A percentile compares a stretch with the other conserved stretches of the same genome.
phyloP scores from a whole-genome alignment of 2,329 filamentous ascomycete genomes.

The Didymellaceae sp. region DNA sequence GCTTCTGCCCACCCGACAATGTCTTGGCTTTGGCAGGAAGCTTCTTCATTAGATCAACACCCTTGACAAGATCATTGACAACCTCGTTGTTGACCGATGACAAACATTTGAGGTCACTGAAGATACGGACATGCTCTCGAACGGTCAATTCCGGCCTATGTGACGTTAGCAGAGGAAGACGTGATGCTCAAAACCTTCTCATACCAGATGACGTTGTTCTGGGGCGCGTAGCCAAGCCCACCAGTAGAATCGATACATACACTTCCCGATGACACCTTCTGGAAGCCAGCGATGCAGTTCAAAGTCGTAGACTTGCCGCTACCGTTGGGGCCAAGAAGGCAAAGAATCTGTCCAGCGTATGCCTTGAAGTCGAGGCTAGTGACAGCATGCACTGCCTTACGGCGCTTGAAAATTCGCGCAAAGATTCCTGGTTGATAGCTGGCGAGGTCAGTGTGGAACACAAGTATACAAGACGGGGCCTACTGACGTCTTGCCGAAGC shows the following conservation, averaged over 20 bases:
- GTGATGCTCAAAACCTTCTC: neutral
- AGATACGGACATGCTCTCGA: conserved; percentile 37
- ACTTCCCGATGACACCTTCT: conserved; percentile 30
- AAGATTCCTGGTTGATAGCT: conserved; percentile 28
- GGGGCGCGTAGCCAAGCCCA: conserved; percentile 36
- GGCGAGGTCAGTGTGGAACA: neutral
- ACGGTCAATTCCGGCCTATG: conserved; percentile 36
- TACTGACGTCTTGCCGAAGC: conserved; percentile 32
- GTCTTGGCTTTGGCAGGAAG: conserved; percentile 72
- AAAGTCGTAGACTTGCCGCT: conserved; percentile 36
- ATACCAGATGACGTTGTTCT: conserved; percentile 36
- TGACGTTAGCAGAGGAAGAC: conserved; percentile 41
- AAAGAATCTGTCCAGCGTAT: conserved; percentile 34
- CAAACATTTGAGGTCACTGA: conserved; percentile 36
- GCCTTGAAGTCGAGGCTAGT: conserved; percentile 28
- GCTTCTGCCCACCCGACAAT: conserved; percentile 85
- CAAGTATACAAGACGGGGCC: neutral
- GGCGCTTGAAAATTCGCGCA: conserved; percentile 25
- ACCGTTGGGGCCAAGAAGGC: conserved; percentile 36
- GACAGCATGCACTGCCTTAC: conserved; percentile 30
- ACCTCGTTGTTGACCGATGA: conserved; percentile 53
- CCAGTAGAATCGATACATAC: conserved; percentile 31
- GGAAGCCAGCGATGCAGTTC: conserved; percentile 33
- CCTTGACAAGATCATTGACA: conserved; percentile 52
- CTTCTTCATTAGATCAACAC: conserved; percentile 79